phyloP scores from a whole-genome alignment of 495 filamentous ascomycete genomes.

The Friedmanniomyces endolithicus region DNA sequence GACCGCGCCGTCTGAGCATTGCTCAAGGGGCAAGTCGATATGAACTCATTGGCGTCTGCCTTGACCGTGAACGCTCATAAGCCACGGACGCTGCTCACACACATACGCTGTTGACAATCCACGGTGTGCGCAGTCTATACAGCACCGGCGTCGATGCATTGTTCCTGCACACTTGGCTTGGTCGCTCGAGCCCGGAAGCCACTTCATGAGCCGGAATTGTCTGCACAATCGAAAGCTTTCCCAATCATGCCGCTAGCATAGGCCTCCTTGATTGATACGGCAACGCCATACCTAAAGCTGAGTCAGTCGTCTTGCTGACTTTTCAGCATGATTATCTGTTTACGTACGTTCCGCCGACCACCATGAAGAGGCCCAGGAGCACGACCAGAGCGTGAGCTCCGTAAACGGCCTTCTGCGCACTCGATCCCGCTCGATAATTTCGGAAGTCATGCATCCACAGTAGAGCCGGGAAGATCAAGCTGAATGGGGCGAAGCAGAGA shows the following conservation, averaged over 20 bases:
- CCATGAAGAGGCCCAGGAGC: constrained; percentile 6
- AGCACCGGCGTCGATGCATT: no score
- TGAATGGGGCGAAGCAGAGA: constrained; percentile 26
- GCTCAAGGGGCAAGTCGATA: no score
- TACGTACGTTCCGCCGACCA: constrained; percentile 4
- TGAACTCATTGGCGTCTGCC: no score
- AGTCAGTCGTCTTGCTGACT: background rate
- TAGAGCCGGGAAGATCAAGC: constrained; percentile 34
- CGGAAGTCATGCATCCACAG: constrained; percentile 36
- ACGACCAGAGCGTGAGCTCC: background rate
- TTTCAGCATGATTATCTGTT: background rate
- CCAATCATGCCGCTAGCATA: constrained; percentile 27
- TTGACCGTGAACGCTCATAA: no score
- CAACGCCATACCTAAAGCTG: constrained; percentile 20
- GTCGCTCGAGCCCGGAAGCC: no score
- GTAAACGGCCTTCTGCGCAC: background rate
- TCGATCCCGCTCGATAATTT: constrained; percentile 24
- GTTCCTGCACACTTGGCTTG: no score
- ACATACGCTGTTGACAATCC: no score
- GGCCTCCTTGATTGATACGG: constrained; percentile 28
- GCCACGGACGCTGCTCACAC: no score
- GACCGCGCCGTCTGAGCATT: no score
- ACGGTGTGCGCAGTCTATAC: no score
- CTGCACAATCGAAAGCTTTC: constrained; percentile 14
- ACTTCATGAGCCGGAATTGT: constrained; percentile 10